Percentiles rank a stretch among this genome's conserved stretches.
phyloP scores from a whole-genome alignment of 805 yeast species.

The Maudiozyma barnettii region DNA sequence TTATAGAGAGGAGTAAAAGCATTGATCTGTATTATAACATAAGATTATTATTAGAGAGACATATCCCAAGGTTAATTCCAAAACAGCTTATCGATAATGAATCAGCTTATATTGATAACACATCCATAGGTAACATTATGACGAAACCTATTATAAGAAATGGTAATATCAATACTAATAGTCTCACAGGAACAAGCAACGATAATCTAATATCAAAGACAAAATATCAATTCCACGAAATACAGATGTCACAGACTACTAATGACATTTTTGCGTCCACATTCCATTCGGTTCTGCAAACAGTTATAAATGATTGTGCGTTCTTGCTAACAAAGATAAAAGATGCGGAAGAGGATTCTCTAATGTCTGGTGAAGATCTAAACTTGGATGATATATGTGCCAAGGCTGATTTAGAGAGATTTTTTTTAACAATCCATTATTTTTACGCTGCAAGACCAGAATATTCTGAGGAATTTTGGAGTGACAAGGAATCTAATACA shows the following conservation, averaged over 20 bases:
- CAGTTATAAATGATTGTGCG: constrained; percentile 55
- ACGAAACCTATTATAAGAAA: constrained; percentile 2
- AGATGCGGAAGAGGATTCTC: constrained; percentile 65
- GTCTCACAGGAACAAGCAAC: neutral
- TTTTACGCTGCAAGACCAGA: constrained; percentile 55
- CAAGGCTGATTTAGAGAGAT: constrained; percentile 79
- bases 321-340: constrained; percentile 55
- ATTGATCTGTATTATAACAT: constrained; percentile 52
- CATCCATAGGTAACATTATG: neutral
- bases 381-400: constrained; percentile 56
- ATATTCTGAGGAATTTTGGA: constrained; percentile 57
- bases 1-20: constrained; percentile 31
- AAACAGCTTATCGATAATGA: constrained; percentile 40
- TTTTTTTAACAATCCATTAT: constrained; percentile 65
- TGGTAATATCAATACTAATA: neutral
- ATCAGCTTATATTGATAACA: neutral
- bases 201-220: neutral
- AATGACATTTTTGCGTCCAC: constrained; percentile 31
- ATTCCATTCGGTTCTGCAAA: constrained; percentile 43
- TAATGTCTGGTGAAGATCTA: constrained; percentile 48
- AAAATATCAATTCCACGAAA: constrained; percentile 5
- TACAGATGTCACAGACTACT: constrained; percentile 19
- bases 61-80: constrained; percentile 49
- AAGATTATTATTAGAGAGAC: constrained; percentile 55
- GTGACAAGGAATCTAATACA: constrained; percentile 51